Conservation (phyloP, 2,329 filamentous ascomycete species). For the Dactylellina sp. region DNA sequence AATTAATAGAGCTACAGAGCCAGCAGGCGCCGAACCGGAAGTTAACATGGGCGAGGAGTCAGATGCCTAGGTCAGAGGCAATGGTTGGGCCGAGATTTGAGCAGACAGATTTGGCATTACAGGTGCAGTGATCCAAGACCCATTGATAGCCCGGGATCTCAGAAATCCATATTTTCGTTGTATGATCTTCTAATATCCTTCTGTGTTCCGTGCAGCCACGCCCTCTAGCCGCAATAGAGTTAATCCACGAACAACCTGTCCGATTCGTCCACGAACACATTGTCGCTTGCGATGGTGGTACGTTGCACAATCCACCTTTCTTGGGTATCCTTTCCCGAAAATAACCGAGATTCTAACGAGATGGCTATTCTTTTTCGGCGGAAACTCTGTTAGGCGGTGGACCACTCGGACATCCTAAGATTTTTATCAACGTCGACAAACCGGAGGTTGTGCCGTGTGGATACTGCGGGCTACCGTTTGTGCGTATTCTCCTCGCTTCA, state of each 20-base stretch:
- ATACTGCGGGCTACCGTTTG: slow-evolving; percentile 94
- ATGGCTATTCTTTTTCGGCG: background rate
- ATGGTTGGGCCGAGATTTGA: slow-evolving; percentile 97
- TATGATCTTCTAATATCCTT: too few relatives aligned
- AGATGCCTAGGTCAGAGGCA: slow-evolving; percentile 81
- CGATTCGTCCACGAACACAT: slow-evolving; percentile 85
- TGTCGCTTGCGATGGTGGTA: slow-evolving; percentile 85
- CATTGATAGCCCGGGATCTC: background rate
- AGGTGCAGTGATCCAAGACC: slow-evolving; percentile 73
- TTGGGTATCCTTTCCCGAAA: background rate
- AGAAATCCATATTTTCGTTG: too few relatives aligned
- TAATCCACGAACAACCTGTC: slow-evolving; percentile 96
- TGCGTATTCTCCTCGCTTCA: slow-evolving; percentile 68
- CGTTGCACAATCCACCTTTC: slow-evolving; percentile 6
- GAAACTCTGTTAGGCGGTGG: slow-evolving; percentile 72
- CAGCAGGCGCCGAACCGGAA: slow-evolving; percentile 89
- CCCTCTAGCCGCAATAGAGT: slow-evolving; percentile 88
- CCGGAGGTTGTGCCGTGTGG: slow-evolving; percentile 89
- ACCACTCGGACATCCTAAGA: slow-evolving; percentile 85
- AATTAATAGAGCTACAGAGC: slow-evolving; percentile 63
- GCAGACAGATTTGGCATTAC: slow-evolving; percentile 91
- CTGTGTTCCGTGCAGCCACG: slow-evolving; percentile 77
- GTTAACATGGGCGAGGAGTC: slow-evolving; percentile 84
- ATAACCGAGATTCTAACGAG: background rate
- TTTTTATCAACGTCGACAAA: slow-evolving; percentile 99